These are phyloP conservation scores for Pouteria glomerata DNA, from an alignment of 148 eudicot species.

Conservation along the genomic window DNA sequence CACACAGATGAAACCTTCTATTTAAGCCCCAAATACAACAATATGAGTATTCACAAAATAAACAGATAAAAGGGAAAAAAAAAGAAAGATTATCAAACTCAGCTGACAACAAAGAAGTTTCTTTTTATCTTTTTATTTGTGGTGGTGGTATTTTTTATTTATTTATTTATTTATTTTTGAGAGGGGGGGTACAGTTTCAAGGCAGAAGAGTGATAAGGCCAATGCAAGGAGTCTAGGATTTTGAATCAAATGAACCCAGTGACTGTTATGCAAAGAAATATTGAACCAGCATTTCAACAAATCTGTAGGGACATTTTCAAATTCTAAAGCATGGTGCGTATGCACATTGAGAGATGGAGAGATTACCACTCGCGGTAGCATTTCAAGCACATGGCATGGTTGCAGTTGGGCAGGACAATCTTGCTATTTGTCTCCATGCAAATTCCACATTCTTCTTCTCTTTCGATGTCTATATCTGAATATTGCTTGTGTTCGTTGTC, in stretches of 20 bases:
- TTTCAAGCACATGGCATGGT: slow-evolving; percentile 87
- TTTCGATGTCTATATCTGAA: slow-evolving; percentile 67
- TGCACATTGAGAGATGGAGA: slow-evolving; percentile 1
- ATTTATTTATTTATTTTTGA: neutral
- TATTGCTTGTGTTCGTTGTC: slow-evolving; percentile 48
- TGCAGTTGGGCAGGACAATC: slow-evolving; percentile 83
- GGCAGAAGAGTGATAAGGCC: neutral
- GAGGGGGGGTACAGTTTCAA: neutral
- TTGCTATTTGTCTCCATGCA: slow-evolving; percentile 89
- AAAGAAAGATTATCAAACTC: too few relatives aligned
- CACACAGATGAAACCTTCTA: too few relatives aligned
- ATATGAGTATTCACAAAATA: too few relatives aligned
- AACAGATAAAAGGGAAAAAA: too few relatives aligned
- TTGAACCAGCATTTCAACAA: neutral
- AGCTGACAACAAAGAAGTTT: too few relatives aligned
- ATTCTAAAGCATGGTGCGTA: neutral
- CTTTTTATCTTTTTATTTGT: neutral
- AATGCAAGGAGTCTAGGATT: neutral
- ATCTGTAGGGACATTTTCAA: neutral
- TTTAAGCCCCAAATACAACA: too few relatives aligned
- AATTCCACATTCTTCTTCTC: slow-evolving; percentile 97
- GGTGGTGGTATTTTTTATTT: too few relatives aligned
- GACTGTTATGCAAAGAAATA: too few relatives aligned
- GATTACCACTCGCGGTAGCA: slow-evolving; percentile 89
- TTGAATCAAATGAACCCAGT: neutral